A percentile compares a stretch with the other conserved stretches of the same genome.
Conservation (phyloP, 306 rosid genomes). For the Crataegus laevigata region DNA sequence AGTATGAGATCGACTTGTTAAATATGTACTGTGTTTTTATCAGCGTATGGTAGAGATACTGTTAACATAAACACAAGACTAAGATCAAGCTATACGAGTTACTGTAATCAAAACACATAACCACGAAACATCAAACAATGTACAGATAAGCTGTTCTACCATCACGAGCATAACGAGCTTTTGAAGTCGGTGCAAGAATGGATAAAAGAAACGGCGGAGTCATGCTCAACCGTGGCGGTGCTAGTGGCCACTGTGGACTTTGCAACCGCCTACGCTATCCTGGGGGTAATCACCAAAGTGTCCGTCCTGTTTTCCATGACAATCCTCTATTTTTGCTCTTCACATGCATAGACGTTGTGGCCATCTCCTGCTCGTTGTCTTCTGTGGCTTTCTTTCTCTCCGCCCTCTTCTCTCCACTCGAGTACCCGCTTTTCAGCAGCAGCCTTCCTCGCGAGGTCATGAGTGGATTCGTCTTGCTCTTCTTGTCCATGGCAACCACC, state of each 20-base stretch:
- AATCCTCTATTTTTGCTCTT: conserved; percentile 22
- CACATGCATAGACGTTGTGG: conserved; percentile 25
- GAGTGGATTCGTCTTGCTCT: conserved; percentile 18
- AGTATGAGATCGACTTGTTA: neutral
- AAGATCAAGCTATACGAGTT: no score
- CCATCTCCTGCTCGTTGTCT: conserved; percentile 21
- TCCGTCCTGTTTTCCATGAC: neutral
- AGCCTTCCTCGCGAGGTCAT: conserved; percentile 23
- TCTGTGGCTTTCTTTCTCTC: conserved; percentile 38
- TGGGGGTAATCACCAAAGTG: neutral
- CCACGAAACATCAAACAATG: no score
- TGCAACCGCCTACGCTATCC: conserved; percentile 31
- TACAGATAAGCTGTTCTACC: no score
- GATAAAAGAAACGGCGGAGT: conserved; percentile 20
- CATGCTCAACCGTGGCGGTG: conserved; percentile 25
- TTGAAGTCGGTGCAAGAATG: conserved; percentile 23
- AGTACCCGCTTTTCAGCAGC: conserved; percentile 7
- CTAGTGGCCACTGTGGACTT: conserved; percentile 31
- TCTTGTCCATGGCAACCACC: conserved; percentile 22
- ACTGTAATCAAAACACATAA: no score
- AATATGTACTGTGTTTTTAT: neutral
- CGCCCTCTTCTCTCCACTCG: conserved; percentile 20
- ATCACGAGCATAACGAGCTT: neutral
- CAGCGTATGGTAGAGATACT: conserved; percentile 21
- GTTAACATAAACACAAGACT: no score